Base-by-base conservation (phyloP, 768 basidiomycete genomes). In the Gautieria morchelliformis region DNA sequence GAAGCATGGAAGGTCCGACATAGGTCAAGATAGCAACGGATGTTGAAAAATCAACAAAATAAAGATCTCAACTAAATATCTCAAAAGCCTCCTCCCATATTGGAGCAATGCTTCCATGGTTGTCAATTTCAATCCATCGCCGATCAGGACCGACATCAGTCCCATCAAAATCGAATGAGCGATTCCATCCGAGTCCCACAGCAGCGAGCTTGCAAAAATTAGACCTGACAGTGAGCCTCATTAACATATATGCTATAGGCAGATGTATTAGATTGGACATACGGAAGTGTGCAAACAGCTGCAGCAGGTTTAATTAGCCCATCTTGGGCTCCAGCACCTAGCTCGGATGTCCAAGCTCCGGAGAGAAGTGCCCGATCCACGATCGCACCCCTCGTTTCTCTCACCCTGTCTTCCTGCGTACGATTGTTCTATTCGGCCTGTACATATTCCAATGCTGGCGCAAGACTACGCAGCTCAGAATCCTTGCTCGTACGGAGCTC, bases 91-190 rank as follows among this genome's bases (percentile, higher is more conserved):
- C 71, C 41, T 70, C 62, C 85, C 85, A 87, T 7, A 74, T 68
- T 11, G 85, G 85, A 32, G 75, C 62, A 42, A 83, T 65, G n/a
- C 52, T 61, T 0, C 81, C 84, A 50, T 75, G 75, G 60, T 78
- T 69, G 63, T 87, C 85, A n/a, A 86, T 72, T 48, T 87, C 85
- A 2, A 84, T 69, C 85, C 85, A 87, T 12, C 75, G 60, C 83
- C 79, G 15, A 80, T 69, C 20, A 69, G 58, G 14, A 82, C 83
- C 68, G 70, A 69, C 2, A 67, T 19, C 60, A 65, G 60, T 75
- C 72, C 12, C 79, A 53, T 41, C 74, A 19, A 72, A 65, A 0
- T 83, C 84, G 62, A 87, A 86, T 0, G 84, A 80, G 24, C 72
- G 70, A 17, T 78, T 74, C 83, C 84, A 88, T 5, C 82, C 84